Conservation (phyloP, 192 early-diverging fungal species). For the Coemansia nantahalensis region DNA sequence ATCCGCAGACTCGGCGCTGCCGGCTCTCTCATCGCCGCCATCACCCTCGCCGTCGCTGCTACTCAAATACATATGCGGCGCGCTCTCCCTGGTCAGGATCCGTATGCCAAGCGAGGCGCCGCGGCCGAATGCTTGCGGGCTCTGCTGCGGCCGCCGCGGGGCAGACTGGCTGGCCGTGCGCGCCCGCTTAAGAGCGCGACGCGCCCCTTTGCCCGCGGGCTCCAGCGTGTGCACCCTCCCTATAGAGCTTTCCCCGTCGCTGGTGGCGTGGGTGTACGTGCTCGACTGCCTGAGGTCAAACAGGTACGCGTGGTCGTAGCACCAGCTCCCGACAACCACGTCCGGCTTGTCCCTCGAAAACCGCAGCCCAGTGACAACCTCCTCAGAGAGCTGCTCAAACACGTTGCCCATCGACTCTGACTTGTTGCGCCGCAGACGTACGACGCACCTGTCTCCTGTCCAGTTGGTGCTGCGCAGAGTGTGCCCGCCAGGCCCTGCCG, state of each 20-base stretch:
- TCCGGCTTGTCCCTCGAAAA: constrained; percentile 36
- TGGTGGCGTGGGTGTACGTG: constrained; percentile 15
- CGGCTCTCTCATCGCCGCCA: not conserved
- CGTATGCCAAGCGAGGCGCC: constrained; percentile 19
- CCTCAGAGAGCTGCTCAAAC: constrained; percentile 20
- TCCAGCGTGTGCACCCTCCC: constrained; percentile 1
- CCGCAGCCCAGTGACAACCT: constrained; percentile 38
- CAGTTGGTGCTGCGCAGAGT: constrained; percentile 5
- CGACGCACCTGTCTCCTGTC: constrained; percentile 34
- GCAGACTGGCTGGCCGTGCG: constrained; percentile 6
- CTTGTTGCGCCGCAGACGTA: constrained; percentile 23
- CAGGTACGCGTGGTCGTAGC: constrained; percentile 54
- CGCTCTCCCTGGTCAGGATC: constrained; percentile 17
- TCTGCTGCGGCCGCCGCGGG: not conserved
- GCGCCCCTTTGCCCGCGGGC: not conserved
- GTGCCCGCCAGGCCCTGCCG: not conserved
- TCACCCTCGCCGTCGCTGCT: not conserved
- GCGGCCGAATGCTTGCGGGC: constrained; percentile 5
- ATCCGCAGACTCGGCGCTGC: not conserved
- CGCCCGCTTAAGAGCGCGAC: constrained; percentile 12
- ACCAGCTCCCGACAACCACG: constrained; percentile 60
- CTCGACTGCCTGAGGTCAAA: constrained; percentile 54
- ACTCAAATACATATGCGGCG: constrained; percentile 18
- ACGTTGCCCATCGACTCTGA: constrained; percentile 2
- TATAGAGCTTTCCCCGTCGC: not conserved